Evolutionary conservation across 2,329 filamentous ascomycete genomes (phyloP), one percentile per base, ranked within the genome.

Genomic region (Colletotrichum theobromicola): DNA sequence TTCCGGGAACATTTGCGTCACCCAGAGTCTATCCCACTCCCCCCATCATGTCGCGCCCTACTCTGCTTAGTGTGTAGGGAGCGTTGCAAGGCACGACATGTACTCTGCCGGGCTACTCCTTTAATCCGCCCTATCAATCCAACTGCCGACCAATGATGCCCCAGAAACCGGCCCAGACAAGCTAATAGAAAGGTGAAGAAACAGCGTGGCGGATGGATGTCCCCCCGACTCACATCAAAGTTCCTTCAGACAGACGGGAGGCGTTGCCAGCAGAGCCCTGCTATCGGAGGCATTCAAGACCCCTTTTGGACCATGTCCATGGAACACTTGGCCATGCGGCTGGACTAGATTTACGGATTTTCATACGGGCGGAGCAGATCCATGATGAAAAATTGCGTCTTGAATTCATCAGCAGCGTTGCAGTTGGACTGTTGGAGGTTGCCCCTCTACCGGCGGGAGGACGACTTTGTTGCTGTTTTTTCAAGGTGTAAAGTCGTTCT

Each of bases 261-360:
- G 55, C 35, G 42, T 42, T 32, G 46, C 60, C n/a, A 28, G 58
- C 65, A 63, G 24, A 53, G 42, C 65, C 57, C 65, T 72, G 70
- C 34, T 63, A 58, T 72, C 70, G 65, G 70, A 42, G 10, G 70
- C n/a, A 21, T 58, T 32, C 57, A 64, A 62, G 35, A 53, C 63
- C 53, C 62, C 53, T 72, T 53, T 28, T 37, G 46, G 24, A 30
- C 61, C 61, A n/a, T 32, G 42, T 53, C 42, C 37, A 21, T 37
- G 30, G 64, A 35, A 10, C 12, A 37, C 35, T 60, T 58, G 57
- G 42, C 65, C 60, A 46, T 61, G 70, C 70, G 26, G 42, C 64
- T 62, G 57, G n/a, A 50, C 35, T 63, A 65, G 70, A 72, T 69
- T 69, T 72, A 72, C 70, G 70, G 70, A 72, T 63, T 15, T 57